Percentiles rank a stretch among this genome's conserved stretches.
Conservation (phyloP, 306 rosid species). For the Crotalaria pallida region DNA sequence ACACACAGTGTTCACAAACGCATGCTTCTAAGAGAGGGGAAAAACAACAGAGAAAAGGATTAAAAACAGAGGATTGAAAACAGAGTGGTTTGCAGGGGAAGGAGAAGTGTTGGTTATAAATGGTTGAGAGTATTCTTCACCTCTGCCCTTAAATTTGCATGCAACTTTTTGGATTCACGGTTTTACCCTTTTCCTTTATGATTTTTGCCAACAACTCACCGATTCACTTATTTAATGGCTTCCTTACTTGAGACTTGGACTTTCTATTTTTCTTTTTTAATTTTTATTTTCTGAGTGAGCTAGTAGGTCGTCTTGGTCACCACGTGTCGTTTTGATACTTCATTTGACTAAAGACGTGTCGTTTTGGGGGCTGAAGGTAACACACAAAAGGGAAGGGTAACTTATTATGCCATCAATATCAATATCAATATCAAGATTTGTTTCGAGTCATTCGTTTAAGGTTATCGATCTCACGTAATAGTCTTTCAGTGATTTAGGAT, state of each 20-base stretch:
- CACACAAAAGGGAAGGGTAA: neutral
- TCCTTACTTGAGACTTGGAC: neutral
- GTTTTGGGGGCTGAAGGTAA: neutral
- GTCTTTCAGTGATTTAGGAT: too few relatives aligned
- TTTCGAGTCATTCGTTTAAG: too few relatives aligned
- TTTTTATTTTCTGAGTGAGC: too few relatives aligned
- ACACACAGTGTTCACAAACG: slow-evolving; percentile 3
- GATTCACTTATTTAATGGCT: neutral
- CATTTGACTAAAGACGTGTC: slow-evolving; percentile 1
- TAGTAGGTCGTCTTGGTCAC: neutral
- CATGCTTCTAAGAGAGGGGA: neutral
- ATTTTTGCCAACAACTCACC: slow-evolving; percentile 5
- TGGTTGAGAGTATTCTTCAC: slow-evolving; percentile 38
- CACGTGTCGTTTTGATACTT: slow-evolving; percentile 7
- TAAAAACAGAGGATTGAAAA: neutral
- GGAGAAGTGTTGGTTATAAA: slow-evolving; percentile 44
- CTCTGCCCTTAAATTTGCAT: slow-evolving; percentile 43
- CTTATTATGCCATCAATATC: neutral
- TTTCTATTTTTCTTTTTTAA: too few relatives aligned
- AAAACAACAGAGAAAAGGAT: neutral
- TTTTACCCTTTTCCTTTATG: slow-evolving; percentile 32
- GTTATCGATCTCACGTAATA: too few relatives aligned
- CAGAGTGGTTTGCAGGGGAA: slow-evolving; percentile 13
- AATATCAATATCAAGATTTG: too few relatives aligned
- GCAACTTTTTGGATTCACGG: slow-evolving; percentile 51